Conservation (phyloP, 192 early-diverging fungal genomes). For the Coemansia sp. region DNA sequence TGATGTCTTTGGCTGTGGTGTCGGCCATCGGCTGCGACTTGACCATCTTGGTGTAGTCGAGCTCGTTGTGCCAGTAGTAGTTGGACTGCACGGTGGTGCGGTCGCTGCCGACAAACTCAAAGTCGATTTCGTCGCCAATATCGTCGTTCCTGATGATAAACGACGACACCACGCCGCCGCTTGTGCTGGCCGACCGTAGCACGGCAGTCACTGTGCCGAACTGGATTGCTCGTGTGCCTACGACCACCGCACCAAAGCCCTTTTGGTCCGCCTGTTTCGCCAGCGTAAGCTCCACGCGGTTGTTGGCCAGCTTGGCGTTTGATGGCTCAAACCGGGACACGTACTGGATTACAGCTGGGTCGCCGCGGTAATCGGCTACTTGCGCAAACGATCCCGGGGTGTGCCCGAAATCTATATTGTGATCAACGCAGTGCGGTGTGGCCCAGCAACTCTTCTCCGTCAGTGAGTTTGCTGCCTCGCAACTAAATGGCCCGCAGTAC, state of each 20-base stretch:
- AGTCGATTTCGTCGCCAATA: slow-evolving; percentile 66
- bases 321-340: slow-evolving; percentile 60
- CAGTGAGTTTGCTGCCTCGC: slow-evolving; percentile 48
- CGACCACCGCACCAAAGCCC: slow-evolving; percentile 61
- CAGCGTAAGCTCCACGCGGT: slow-evolving; percentile 49
- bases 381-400: slow-evolving; percentile 22
- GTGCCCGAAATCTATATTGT: slow-evolving; percentile 28
- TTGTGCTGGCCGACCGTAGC: slow-evolving; percentile 51
- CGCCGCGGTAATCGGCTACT: slow-evolving; percentile 54
- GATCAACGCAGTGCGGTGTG: slow-evolving; percentile 47
- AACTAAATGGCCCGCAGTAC: slow-evolving; percentile 48
- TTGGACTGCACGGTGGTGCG: slow-evolving; percentile 60
- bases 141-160: slow-evolving; percentile 60
- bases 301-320: slow-evolving; percentile 50
- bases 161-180: slow-evolving; percentile 62
- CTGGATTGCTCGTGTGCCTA: slow-evolving; percentile 58
- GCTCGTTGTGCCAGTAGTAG: slow-evolving; percentile 59
- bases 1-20: slow-evolving; percentile 51
- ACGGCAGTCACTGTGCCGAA: slow-evolving; percentile 62
- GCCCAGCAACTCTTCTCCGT: slow-evolving; percentile 38
- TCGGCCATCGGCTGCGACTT: slow-evolving; percentile 38
- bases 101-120: slow-evolving; percentile 63
- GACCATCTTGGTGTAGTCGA: slow-evolving; percentile 60
- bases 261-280: slow-evolving; percentile 42
- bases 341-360: slow-evolving; percentile 48